Evolutionary conservation across 1,284 basidiomycete species (phyloP), one percentile per base, ranked within the genome.

Genomic region (Pseudomicrostroma phylloplanum): DNA sequence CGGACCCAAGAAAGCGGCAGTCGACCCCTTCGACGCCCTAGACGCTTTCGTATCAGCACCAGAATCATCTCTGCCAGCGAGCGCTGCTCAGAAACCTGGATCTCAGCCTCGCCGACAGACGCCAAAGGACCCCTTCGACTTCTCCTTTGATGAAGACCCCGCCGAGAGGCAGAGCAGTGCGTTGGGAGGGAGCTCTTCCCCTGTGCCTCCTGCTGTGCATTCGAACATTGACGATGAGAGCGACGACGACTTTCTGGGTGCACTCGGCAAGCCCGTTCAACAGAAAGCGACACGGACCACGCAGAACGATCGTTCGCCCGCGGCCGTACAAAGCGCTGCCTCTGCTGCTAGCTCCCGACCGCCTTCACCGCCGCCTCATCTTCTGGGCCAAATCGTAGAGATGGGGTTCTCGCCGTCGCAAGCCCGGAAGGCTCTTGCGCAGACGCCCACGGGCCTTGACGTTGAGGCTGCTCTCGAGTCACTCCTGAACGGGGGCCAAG

Each of bases 241-340:
- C n/a, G 51, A 57, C 6, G 73, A 70, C 46, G 71, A 74, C 56
- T 68, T 77, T 21, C 66, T 77, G 2, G 75, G 75, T 4, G 70
- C 63, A 11, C 63, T 78, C 13, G 71, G 66, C 36, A 60, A 62
- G 57, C 67, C 73, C 12, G 92, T n/a, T 12, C 57, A 39, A 17
- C 41, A 51, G 40, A 30, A 55, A 15, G 8, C 41, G 23, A 36
- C 43, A 25, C 58, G 19, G 6, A 19, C 55, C 36, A 36, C 36
- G 25, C 55, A 56, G 1, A 19, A 36, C 15, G 36, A 17, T 4
- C 46, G n/a, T 48, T 6, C 51, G n/a, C 51, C 8, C 2, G 13
- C 51, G 19, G 2, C 21, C 4, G 21, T 19, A 2, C 13, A n/a
- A 11, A 17, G 56, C 9, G 56, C 40, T n/a, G 56, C 56, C 17